These are phyloP conservation scores for Thymus quinquecostatus DNA, from an alignment of 257 asterid species.

Conservation along the genomic window DNA sequence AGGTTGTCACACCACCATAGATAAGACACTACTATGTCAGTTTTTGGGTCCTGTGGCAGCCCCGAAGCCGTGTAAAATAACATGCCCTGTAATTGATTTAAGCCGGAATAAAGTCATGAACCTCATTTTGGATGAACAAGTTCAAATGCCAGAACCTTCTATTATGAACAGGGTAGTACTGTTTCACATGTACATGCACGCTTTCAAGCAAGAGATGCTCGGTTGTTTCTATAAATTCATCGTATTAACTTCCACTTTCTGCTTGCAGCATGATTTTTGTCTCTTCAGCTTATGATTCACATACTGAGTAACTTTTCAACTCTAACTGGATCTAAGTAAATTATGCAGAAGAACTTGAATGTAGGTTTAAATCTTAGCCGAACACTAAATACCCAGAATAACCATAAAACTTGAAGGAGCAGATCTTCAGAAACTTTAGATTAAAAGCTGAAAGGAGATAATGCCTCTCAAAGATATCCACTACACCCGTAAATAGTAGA, in stretches of 20 bases:
- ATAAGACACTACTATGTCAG: not conserved
- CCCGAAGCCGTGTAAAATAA: constrained; percentile 9
- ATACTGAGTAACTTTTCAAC: not conserved
- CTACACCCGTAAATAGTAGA: not conserved
- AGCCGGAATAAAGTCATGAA: not conserved
- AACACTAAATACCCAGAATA: constrained; percentile 11
- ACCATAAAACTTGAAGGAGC: not conserved
- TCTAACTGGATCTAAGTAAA: constrained; percentile 9
- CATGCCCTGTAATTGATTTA: not conserved
- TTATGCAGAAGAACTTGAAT: no score
- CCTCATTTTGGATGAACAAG: constrained; percentile 8
- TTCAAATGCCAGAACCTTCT: constrained; percentile 19
- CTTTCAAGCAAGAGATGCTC: constrained; percentile 3
- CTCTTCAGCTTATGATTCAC: constrained; percentile 2
- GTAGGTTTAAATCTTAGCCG: not conserved
- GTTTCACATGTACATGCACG: constrained; percentile 12
- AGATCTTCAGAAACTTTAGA: not conserved
- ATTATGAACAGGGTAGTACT: constrained; percentile 3
- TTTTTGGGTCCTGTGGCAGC: not conserved
- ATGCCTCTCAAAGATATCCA: constrained; percentile 5
- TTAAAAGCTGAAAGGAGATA: not conserved
- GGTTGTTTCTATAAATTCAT: constrained; percentile 25
- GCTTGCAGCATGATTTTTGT: not conserved
- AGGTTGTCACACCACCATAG: not conserved
- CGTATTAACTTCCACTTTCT: constrained; percentile 21